phyloP scores from a whole-genome alignment of 768 basidiomycete genomes.

The Paxillus ammoniavirescens region DNA sequence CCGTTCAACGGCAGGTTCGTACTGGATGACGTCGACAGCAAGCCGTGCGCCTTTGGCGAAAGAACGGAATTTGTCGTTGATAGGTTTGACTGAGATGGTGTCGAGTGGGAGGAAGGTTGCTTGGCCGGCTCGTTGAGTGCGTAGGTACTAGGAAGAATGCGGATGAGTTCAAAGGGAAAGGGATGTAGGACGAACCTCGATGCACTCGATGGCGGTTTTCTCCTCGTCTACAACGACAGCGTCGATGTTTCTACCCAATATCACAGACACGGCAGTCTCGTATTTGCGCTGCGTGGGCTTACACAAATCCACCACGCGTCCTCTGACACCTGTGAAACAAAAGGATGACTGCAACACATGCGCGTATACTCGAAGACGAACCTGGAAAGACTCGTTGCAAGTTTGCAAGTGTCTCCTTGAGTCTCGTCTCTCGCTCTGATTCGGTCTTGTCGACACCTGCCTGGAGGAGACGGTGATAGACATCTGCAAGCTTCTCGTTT shows the following conservation, averaged over 20 bases:
- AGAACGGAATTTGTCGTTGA: constrained; percentile 92
- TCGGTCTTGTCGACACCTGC: constrained; percentile 89
- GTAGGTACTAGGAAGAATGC: constrained; percentile 69
- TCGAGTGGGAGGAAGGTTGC: constrained; percentile 99
- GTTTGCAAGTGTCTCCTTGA: constrained; percentile 83
- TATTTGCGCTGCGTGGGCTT: constrained; percentile 93
- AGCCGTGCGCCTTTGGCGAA: constrained; percentile 86
- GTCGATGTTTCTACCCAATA: constrained; percentile 93
- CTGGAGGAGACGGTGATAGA: constrained; percentile 82
- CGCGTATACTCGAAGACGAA: constrained; percentile 22
- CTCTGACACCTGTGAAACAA: constrained; percentile 69
- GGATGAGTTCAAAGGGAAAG: neutral
- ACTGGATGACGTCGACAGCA: constrained; percentile 83
- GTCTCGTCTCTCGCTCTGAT: constrained; percentile 74
- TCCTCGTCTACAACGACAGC: constrained; percentile 96
- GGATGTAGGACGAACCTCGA: constrained; percentile 60
- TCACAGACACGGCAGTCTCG: constrained; percentile 85
- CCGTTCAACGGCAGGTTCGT: constrained; percentile 81
- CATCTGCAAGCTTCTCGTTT: constrained; percentile 85
- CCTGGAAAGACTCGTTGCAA: constrained; percentile 91
- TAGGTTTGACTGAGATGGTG: constrained; percentile 90
- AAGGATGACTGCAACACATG: neutral
- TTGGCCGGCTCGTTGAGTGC: constrained; percentile 91
- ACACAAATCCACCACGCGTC: constrained; percentile 90
- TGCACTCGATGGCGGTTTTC: constrained; percentile 96